Evolutionary conservation across 2,329 filamentous ascomycete genomes (phyloP).

Genomic region (Fusarium azukiicola): DNA sequence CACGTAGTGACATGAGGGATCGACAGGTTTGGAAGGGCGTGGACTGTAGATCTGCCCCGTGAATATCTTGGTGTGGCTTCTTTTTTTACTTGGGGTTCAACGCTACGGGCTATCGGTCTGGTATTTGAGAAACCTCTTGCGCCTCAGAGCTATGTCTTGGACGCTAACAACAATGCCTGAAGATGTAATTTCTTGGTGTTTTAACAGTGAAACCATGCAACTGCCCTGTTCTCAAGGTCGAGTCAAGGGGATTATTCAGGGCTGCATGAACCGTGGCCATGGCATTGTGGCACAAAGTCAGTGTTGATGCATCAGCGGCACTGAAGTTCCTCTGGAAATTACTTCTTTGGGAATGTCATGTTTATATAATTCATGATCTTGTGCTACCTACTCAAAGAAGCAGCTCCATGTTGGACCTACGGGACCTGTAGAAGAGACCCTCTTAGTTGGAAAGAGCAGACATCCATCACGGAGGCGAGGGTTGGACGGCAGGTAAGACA

Average conservation of each 20-base stretch:
- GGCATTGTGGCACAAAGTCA: not conserved
- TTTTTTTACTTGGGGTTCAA: conserved; percentile 2
- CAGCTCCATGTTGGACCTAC: not conserved
- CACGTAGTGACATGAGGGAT: conserved; percentile 16
- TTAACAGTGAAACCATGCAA: conserved; percentile 4
- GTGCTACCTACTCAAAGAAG: not conserved
- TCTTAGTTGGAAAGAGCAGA: too few relatives aligned
- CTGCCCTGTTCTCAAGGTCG: not conserved
- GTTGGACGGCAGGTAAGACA: conserved; percentile 19
- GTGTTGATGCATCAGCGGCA: conserved; percentile 6
- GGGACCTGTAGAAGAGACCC: too few relatives aligned
- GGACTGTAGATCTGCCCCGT: not conserved
- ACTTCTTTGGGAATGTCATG: not conserved
- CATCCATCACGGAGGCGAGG: not conserved
- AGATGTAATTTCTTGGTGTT: not conserved
- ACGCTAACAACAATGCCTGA: not conserved
- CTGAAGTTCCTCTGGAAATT: not conserved
- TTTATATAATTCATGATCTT: not conserved
- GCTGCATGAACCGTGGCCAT: not conserved
- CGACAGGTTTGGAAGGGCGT: not conserved
- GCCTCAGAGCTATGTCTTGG: not conserved
- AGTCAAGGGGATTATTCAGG: not conserved
- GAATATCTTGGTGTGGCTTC: not conserved
- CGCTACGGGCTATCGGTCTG: not conserved
- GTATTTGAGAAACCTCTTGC: conserved; percentile 11